phyloP scores from a whole-genome alignment of 2,329 filamentous ascomycete species.

The Mariannaea elegans region DNA sequence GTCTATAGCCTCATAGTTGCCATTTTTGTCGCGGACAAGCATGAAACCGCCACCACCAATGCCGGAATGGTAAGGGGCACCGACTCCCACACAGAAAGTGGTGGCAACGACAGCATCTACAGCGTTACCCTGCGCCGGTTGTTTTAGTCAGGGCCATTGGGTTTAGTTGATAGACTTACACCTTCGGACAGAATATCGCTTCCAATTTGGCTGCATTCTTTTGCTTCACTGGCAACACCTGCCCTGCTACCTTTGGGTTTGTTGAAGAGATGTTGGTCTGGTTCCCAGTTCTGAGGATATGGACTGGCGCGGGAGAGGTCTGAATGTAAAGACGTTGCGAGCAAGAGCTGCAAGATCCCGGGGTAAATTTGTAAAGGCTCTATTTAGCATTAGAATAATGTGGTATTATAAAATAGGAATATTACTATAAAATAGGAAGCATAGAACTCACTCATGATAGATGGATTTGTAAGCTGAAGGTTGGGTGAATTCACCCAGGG shows the following conservation, averaged over 20 bases:
- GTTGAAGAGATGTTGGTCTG: conserved; percentile 21
- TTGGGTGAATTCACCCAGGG: background rate
- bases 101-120: conserved; percentile 80
- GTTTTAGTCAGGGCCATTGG: background rate
- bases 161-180: conserved; percentile 45
- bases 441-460: conserved; percentile 10
- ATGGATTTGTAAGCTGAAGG: conserved; percentile 1
- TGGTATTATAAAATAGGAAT: background rate
- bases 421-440: background rate
- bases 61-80: conserved; percentile 81
- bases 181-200: conserved; percentile 66
- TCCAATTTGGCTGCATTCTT: conserved; percentile 75
- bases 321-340: conserved; percentile 22
- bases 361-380: background rate
- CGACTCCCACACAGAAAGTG: conserved; percentile 77
- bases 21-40: conserved; percentile 76
- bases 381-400: background rate
- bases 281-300: background rate
- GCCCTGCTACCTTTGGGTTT: conserved; percentile 51
- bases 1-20: conserved; percentile 86
- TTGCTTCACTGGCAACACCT: conserved; percentile 75
- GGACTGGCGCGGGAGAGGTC: conserved; percentile 21
- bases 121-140: conserved; percentile 68
- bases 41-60: conserved; percentile 93
- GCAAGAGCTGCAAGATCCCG: conserved; percentile 3